Evolutionary conservation across 2,329 filamentous ascomycete species (phyloP).

Genomic region (Diaporthe vexans): DNA sequence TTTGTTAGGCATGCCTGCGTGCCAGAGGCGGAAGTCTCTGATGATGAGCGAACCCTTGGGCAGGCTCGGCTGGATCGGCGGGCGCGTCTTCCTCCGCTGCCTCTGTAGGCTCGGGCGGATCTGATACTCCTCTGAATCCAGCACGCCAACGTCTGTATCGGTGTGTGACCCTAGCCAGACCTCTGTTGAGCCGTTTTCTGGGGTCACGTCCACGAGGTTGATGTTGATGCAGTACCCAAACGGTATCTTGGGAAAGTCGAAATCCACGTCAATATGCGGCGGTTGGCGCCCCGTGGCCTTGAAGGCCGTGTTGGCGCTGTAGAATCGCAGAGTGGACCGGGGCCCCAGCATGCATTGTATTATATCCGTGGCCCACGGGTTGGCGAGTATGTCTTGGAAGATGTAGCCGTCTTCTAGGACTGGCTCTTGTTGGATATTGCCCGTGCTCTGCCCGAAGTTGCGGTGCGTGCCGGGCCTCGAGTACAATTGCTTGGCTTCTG

Average conservation of each 20-base stretch:
- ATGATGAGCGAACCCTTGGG: conserved; percentile 60
- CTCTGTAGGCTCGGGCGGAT: conserved; percentile 52
- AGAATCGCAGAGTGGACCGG: conserved; percentile 52
- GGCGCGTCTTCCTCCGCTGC: conserved; percentile 49
- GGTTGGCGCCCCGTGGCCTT: conserved; percentile 54
- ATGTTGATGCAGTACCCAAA: conserved; percentile 63
- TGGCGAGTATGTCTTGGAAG: conserved; percentile 45
- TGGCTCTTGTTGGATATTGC: conserved; percentile 45
- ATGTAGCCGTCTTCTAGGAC: conserved; percentile 43
- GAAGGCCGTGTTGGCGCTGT: conserved; percentile 57
- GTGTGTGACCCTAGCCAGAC: conserved; percentile 64
- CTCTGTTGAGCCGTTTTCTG: conserved; percentile 63
- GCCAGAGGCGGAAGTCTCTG: conserved; percentile 63
- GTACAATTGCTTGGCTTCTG: conserved; percentile 51
- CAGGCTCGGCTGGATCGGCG: conserved; percentile 56
- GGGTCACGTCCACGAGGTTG: conserved; percentile 59
- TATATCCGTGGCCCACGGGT: conserved; percentile 53
- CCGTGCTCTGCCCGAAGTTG: conserved; percentile 36
- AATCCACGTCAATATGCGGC: conserved; percentile 57
- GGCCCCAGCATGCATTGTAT: conserved; percentile 56
- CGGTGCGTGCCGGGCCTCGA: conserved; percentile 41
- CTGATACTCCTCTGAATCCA: conserved; percentile 43
- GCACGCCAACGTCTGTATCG: conserved; percentile 51
- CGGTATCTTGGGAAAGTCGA: conserved; percentile 63
- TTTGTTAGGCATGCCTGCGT: conserved; percentile 64